These are phyloP conservation scores for Tulasnella sp. DNA, from an alignment of 768 basidiomycete species.

Conservation along the genomic window DNA sequence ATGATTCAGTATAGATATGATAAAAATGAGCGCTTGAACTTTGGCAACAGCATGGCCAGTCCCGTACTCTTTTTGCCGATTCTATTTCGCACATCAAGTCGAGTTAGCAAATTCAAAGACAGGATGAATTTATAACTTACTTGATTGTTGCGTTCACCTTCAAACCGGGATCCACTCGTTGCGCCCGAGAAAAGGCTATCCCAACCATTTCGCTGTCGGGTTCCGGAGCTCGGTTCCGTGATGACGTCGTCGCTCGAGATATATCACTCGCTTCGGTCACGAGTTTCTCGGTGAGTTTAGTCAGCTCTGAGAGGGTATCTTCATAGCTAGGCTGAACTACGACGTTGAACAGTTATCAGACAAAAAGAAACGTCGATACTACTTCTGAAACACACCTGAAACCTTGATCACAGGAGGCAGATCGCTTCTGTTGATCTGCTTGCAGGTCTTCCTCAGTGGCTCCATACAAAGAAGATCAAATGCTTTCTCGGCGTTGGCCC, in stretches of 20 bases:
- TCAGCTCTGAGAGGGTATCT: too few species aligned
- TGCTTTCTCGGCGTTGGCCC: neutral
- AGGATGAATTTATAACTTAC: conserved; percentile 13
- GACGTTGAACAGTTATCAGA: too few species aligned
- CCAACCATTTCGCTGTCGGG: conserved; percentile 9
- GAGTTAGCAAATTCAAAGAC: neutral
- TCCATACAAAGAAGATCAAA: neutral
- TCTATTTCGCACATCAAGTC: neutral
- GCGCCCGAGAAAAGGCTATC: conserved; percentile 16
- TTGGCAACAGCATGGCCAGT: conserved; percentile 9
- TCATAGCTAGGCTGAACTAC: too few species aligned
- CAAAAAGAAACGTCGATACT: too few species aligned
- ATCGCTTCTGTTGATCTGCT: too few species aligned
- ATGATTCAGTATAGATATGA: too few species aligned
- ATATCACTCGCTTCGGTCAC: too few species aligned
- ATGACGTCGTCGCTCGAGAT: too few species aligned
- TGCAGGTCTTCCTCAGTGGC: neutral
- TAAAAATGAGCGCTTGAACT: conserved; percentile 8
- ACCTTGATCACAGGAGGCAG: too few species aligned
- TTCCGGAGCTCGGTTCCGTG: too few species aligned
- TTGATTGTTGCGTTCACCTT: conserved; percentile 19
- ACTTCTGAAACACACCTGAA: too few species aligned
- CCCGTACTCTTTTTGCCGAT: neutral
- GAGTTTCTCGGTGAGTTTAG: neutral
- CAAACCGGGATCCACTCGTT: conserved; percentile 11